Base-by-base conservation (phyloP, 225 moss, liverwort and hornwort species). In the Sphagnum tenellum region DNA sequence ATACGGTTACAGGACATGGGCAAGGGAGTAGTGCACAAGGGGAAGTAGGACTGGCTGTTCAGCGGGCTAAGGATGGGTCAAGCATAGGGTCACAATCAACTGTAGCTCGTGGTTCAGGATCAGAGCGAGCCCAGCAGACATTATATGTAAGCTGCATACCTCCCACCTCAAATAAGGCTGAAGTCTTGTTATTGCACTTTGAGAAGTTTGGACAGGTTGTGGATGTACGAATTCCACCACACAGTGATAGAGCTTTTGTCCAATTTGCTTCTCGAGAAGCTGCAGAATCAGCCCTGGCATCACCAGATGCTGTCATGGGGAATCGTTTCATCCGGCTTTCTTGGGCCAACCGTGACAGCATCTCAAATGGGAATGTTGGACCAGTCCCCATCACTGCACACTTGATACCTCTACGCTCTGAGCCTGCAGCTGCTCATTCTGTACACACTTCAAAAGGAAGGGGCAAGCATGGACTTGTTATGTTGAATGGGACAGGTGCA, bases 341-440 rank as follows among this genome's bases (percentile, higher is more conserved):
- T 7, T 94, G 94, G 94, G 94, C 94, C 61, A 94, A 91, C 71
- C 89, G 94, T 71, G 94, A 94, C 67, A 94, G 94, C 78, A 84
- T 94, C 48, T 56, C 73, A 63, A 69, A 73, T 71, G 87, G 89
- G 56, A 80, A 69, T 71, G 61, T 75, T 66, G 73, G 80, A 55
- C 76, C 81, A 55, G 75, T 85, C 62, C 80, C 84, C 50, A 72
- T 81, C 64, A 75, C 71, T 64, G 75, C 77, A 71, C 77, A 74
- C 51, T 63, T 71, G 56, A 71, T 74, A 56, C 75, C 70, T 53
- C 58, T 76, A 70, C 75, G 72, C 63, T 59, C 76, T 71, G 88
- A 88, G 67, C 70, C 72, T 49, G 60, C 82, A 59, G 74, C 75
- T 48, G 77, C 73, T 50, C 58, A 68, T 68, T 60, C 66, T 70